Conservation (phyloP, 129 eudicot species). For the Flaveria linearis region DNA sequence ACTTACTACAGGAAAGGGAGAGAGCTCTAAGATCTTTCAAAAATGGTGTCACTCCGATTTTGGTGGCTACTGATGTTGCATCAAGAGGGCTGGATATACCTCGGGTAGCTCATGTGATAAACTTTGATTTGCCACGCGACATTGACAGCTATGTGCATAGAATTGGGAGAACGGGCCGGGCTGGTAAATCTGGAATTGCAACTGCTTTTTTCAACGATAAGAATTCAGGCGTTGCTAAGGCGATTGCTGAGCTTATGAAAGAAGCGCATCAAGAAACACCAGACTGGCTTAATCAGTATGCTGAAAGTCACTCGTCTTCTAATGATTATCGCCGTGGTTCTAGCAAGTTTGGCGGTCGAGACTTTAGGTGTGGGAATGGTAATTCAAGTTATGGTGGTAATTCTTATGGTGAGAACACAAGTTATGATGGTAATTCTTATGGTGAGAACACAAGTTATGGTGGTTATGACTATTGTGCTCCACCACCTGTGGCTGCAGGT, state of each 20-base stretch:
- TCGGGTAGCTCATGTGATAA: constrained; percentile 64
- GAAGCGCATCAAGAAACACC: constrained; percentile 74
- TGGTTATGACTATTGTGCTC: neutral
- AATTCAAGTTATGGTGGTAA: neutral
- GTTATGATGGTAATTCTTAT: neutral
- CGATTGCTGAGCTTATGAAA: constrained; percentile 56
- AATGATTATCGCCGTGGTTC: constrained; percentile 36
- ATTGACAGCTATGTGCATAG: constrained; percentile 76
- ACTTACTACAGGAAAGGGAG: constrained; percentile 57
- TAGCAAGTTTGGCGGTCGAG: constrained; percentile 57
- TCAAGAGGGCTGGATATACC: constrained; percentile 77
- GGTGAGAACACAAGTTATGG: constrained; percentile 1
- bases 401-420: constrained; percentile 1
- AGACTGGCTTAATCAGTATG: constrained; percentile 57
- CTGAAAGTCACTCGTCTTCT: constrained; percentile 25
- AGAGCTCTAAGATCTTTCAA: constrained; percentile 52
- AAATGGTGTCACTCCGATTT: constrained; percentile 50
- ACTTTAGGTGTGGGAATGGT: constrained; percentile 33
- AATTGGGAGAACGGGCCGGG: constrained; percentile 79
- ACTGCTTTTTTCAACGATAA: constrained; percentile 61
- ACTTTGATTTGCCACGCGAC: constrained; percentile 65
- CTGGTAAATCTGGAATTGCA: constrained; percentile 78
- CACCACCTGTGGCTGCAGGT: constrained; percentile 16
- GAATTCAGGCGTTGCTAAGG: constrained; percentile 48
- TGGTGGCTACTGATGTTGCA: constrained; percentile 84